Evolutionary conservation across 1,284 basidiomycete species (phyloP).

Genomic region (Gomphus sp.): DNA sequence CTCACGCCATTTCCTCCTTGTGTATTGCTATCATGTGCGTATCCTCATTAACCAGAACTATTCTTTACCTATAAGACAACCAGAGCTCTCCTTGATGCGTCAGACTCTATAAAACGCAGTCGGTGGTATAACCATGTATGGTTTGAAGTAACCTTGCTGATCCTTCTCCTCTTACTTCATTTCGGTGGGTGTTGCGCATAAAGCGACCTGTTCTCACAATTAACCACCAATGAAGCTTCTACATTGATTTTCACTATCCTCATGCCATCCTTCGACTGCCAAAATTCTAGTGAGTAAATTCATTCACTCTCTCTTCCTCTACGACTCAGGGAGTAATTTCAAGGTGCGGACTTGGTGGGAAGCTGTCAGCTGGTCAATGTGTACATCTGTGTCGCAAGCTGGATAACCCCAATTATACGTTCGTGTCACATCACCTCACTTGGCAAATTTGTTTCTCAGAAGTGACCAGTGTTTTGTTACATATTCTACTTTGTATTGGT

Average conservation of each 20-base stretch:
- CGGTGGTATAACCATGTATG: conserved; percentile 8
- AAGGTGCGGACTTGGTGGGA: conserved; percentile 33
- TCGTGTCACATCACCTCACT: conserved; percentile 18
- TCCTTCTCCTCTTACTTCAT: not conserved
- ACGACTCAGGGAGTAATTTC: not conserved
- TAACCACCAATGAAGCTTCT: conserved; percentile 26
- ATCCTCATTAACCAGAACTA: not conserved
- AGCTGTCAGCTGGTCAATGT: conserved; percentile 40
- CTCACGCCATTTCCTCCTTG: not conserved
- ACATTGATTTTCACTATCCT: conserved; percentile 36
- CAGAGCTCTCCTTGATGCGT: conserved; percentile 2
- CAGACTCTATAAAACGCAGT: not conserved
- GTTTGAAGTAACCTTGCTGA: conserved; percentile 7
- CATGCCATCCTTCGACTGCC: conserved; percentile 35
- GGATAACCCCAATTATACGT: conserved; percentile 48
- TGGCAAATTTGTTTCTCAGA: not conserved
- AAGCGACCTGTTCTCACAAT: not conserved
- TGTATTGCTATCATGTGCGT: conserved; percentile 8
- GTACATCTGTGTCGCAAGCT: conserved; percentile 42
- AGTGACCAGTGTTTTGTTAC: conserved; percentile 29
- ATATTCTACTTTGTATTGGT: conserved; percentile 21
- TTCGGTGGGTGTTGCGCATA: not conserved
- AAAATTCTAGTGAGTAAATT: conserved; percentile 25
- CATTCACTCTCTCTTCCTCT: not conserved
- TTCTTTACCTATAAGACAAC: not conserved